phyloP scores from a whole-genome alignment of 495 filamentous ascomycete species.

The Penicillium herquei region DNA sequence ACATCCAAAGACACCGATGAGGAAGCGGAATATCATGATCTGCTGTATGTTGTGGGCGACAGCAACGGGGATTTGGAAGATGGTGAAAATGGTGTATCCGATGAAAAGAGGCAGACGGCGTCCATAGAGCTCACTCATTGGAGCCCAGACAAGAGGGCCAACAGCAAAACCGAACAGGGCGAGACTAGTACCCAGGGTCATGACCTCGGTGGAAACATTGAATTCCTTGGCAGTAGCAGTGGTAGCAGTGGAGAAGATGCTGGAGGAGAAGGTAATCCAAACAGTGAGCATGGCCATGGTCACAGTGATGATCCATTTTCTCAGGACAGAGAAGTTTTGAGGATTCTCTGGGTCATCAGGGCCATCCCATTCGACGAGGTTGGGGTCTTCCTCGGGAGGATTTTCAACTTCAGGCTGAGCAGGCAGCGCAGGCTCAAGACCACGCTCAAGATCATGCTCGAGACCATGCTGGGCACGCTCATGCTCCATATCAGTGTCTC shows the following conservation, averaged over 20 bases:
- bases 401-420: constrained; percentile 3
- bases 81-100: constrained; percentile 55
- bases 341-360: constrained; percentile 68
- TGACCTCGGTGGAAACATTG: constrained; percentile 52
- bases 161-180: constrained; percentile 55
- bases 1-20: constrained; percentile 61
- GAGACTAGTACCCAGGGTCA: constrained; percentile 54
- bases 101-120: constrained; percentile 54
- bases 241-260: constrained; percentile 58
- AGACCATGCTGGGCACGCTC: no score
- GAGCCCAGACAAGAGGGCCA: constrained; percentile 56
- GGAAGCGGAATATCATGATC: constrained; percentile 60
- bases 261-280: constrained; percentile 58
- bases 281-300: constrained; percentile 57
- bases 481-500: no score
- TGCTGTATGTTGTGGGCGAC: constrained; percentile 58
- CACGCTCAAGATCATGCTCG: no score
- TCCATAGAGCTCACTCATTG: constrained; percentile 57
- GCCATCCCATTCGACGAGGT: constrained; percentile 44
- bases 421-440: no score
- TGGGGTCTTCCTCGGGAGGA: constrained; percentile 33
- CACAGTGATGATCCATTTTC: constrained; percentile 72
- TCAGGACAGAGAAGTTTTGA: constrained; percentile 58
- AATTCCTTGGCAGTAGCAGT: constrained; percentile 48
- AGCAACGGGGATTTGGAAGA: constrained; percentile 62